Percentiles rank a stretch among this genome's conserved stretches.
phyloP scores from a whole-genome alignment of 2,329 filamentous ascomycete genomes.

The Colletotrichum tropicicola region DNA sequence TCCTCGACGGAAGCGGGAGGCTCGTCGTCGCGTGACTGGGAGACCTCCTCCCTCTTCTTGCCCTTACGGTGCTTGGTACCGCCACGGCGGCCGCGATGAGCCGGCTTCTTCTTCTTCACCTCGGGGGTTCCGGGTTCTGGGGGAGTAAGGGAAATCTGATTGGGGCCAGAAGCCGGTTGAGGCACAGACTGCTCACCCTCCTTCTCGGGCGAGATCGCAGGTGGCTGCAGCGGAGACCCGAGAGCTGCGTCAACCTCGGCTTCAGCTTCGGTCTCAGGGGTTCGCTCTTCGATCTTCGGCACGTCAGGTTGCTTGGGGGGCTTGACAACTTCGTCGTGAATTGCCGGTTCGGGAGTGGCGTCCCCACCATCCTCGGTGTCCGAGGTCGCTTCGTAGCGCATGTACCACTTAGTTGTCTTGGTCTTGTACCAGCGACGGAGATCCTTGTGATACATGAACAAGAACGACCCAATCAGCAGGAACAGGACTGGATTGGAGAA shows the following conservation, averaged over 20 bases:
- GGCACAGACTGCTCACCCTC: neutral
- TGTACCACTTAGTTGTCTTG: conserved; percentile 31
- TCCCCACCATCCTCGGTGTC: conserved; percentile 21
- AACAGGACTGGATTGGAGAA: conserved; percentile 64
- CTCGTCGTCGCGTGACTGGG: conserved; percentile 59
- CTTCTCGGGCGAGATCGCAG: neutral
- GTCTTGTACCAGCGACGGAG: conserved; percentile 49
- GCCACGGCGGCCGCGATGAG: conserved; percentile 76
- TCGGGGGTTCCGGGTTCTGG: conserved; percentile 42
- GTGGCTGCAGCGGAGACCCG: neutral
- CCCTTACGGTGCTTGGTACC: conserved; percentile 73
- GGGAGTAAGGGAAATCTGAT: neutral
- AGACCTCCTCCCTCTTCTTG: conserved; percentile 60
- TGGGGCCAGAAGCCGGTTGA: neutral
- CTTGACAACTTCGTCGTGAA: neutral
- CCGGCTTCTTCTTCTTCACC: conserved; percentile 76
- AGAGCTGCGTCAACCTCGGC: neutral
- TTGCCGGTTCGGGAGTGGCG: conserved; percentile 14
- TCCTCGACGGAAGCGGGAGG: conserved; percentile 65
- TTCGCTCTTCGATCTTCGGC: neutral
- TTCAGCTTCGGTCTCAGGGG: neutral
- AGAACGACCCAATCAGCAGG: conserved; percentile 50
- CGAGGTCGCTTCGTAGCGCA: conserved; percentile 37
- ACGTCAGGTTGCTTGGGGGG: neutral
- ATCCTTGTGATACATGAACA: conserved; percentile 57